Base-by-base conservation (phyloP, 2,329 filamentous ascomycete species). In the Fusarium sp. region DNA sequence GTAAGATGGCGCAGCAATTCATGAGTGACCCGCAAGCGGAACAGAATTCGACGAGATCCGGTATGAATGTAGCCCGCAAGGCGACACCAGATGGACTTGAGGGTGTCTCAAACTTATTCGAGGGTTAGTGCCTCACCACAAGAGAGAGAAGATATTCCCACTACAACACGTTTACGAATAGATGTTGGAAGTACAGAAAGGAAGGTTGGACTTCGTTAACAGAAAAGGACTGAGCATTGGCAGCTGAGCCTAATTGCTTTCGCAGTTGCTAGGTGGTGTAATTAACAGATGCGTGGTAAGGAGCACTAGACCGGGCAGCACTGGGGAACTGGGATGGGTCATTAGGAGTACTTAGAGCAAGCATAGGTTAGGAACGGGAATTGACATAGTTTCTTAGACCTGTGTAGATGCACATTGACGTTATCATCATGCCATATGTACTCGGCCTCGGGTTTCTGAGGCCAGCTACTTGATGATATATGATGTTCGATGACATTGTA, bases 1-100 rank as follows among this genome's bases (percentile, higher is more conserved):
- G 66, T 75, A 86, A 85, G 75, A 86, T 91, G 88, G 87, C 88
- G 7, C 88, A 91, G 75, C 85, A 87, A 59, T 91, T 91, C 71
- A 89, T 91, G 87, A 89, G 83, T 52, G 83, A 82, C n/a, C 78
- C 81, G 11, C 69, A 79, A n/a, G 72, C 75, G 13, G 76, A 69
- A 5, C 72, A 76, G 14, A 77, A 75, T 34, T 60, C 62, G 48
- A 75, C 74, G 54, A 74, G 72, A 57, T 77, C 69, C 55, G 76
- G 71, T 15, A 74, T 76, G 49, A 49, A 53, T 6, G 78, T 72
- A 13, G 75, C 66, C 17, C 74, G 80, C n/a, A 68, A 77, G 49
- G 74, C 75, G 52, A 85, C 81, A 1, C 85, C 85, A 8, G 86
- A 88, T 65, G 82, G 77, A 11, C 74, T 89, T 49, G 86, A 89